A percentile compares a stretch with the other conserved stretches of the same genome.
These are phyloP conservation scores for Trichosanthes cucumerina DNA, from an alignment of 306 rosid species.

Conservation along the genomic window DNA sequence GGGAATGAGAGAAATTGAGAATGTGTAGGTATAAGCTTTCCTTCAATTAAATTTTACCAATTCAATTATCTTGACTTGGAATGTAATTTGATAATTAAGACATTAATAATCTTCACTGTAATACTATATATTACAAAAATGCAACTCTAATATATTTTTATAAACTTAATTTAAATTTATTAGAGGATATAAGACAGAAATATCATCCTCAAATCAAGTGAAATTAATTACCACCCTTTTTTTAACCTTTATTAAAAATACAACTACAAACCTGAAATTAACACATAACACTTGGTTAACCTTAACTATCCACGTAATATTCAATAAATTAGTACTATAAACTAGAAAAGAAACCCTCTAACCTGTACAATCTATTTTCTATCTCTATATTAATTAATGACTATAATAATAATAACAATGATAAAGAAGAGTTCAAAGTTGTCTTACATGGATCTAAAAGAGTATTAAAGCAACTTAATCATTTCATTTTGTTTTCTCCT, in stretches of 20 bases:
- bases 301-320: background rate
- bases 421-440: slow-evolving; percentile 7
- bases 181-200: background rate
- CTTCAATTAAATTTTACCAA: background rate
- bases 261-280: background rate
- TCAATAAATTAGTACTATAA: background rate
- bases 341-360: background rate
- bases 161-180: too few relatives aligned
- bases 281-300: background rate
- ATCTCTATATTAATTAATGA: background rate
- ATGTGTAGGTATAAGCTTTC: background rate
- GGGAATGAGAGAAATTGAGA: background rate
- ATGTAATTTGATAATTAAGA: too few relatives aligned
- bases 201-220: background rate
- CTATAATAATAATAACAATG: background rate
- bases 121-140: too few relatives aligned
- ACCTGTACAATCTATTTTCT: background rate
- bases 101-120: too few relatives aligned
- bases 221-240: background rate
- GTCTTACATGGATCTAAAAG: slow-evolving; percentile 9
- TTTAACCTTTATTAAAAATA: background rate
- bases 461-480: slow-evolving; percentile 9
- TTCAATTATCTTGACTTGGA: too few relatives aligned
- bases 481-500: slow-evolving; percentile 3
- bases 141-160: too few relatives aligned